Evolutionary conservation across 441 rosid genomes (phyloP).

Genomic region (Manihot esculenta): DNA sequence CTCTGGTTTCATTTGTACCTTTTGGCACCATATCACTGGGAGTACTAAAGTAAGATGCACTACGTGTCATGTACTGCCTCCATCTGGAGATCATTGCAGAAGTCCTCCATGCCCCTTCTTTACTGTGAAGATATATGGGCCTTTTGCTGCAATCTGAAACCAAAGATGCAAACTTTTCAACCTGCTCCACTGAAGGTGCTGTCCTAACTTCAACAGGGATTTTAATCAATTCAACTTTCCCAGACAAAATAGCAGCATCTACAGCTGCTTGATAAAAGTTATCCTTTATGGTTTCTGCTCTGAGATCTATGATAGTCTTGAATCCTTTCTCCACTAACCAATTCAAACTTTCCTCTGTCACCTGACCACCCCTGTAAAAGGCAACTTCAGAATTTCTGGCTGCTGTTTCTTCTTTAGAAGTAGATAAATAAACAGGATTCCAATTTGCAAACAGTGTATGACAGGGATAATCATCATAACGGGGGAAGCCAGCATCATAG

Average conservation of each 20-base stretch:
- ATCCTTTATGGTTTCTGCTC: constrained; percentile 83
- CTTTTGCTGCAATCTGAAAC: constrained; percentile 69
- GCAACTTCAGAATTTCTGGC: constrained; percentile 59
- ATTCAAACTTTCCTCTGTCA: constrained; percentile 79
- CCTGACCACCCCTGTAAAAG: constrained; percentile 93
- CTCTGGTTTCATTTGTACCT: constrained; percentile 34
- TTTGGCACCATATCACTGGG: constrained; percentile 23
- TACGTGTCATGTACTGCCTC: constrained; percentile 82
- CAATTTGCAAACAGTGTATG: constrained; percentile 80
- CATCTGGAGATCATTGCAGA: constrained; percentile 93
- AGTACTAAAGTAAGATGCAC: constrained; percentile 30
- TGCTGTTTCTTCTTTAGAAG: constrained; percentile 49
- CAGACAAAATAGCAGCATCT: constrained; percentile 55
- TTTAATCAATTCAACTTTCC: constrained; percentile 62
- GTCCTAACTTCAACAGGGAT: constrained; percentile 80
- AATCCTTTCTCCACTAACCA: constrained; percentile 81
- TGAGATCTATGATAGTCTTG: constrained; percentile 83
- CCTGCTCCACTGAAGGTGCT: constrained; percentile 93
- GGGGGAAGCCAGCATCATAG: constrained; percentile 84
- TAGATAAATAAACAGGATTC: constrained; percentile 67
- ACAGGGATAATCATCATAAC: constrained; percentile 64
- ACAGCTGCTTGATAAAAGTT: constrained; percentile 68
- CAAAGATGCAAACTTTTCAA: constrained; percentile 80
- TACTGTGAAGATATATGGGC: constrained; percentile 91
- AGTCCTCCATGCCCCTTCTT: constrained; percentile 92